Base-by-base conservation (phyloP, 805 yeast species). In the Yarrowia deformans region DNA sequence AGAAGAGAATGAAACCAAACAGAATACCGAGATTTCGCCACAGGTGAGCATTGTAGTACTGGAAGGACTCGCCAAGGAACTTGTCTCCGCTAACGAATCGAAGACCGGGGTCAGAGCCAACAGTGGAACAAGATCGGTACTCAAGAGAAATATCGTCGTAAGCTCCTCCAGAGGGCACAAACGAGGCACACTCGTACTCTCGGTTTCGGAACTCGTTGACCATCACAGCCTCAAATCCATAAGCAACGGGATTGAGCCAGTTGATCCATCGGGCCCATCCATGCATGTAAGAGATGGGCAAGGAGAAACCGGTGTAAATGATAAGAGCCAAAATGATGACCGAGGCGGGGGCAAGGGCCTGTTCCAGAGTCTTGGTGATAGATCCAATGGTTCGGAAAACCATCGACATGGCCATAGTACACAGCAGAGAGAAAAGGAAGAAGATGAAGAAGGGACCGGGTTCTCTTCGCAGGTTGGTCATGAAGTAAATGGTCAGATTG, bases 21-120 rank as follows among this genome's bases (percentile, higher is more conserved):
- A 82, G 77, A 72, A 90, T 88, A 76, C 93, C 91, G 71, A 80
- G 81, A 73, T 87, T 84, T 79, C 90, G 82, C 91, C 91, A 88
- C 74, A 82, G 80, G 76, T 88, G 87, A 7, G 76, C 56, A 69
- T 78, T 77, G 54, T 75, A 70, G 77, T 86, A 88, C 10, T 76
- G 73, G 75, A 79, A 88, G 5, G 87, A 77, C 23, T 73, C 68
- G 8, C 72, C 70, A 19, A 88, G 70, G 74, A 83, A 89, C 14
- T 72, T 79, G 64, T 82, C 81, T 72, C 94, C 94, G 64, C 73
- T 74, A 42, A 89, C 89, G 60, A 71, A 71, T 13, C 72, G 71
- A 16, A 75, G 72, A 67, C 93, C 92, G 1, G 88, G 80, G 6
- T 75, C 76, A 34, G 91, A 79, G 69, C 90, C 90, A 34, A 84